Evolutionary conservation across 148 eudicot species (phyloP), one percentile per base, ranked within the genome.

Genomic region (Heliamphora exappendiculata): DNA sequence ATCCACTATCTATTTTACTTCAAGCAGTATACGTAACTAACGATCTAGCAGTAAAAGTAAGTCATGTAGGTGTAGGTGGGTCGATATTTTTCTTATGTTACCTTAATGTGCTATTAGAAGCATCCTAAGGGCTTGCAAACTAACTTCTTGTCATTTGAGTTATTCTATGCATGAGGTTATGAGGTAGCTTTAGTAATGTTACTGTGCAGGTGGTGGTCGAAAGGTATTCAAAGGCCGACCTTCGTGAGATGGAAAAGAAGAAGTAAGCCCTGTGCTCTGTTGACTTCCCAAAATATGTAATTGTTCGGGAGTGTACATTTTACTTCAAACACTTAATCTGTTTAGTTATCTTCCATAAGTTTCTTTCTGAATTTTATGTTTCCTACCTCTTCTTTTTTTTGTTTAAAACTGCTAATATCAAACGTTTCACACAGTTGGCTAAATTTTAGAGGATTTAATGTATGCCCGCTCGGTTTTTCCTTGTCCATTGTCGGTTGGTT

Each of bases 201-300:
- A 31, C 31, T 74, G 9, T 89, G 78, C 84, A 94, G 96, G 96
- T 90, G 80, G 90, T 94, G 69, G 93, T 85, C 60, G 97, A 94
- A 80, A 90, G 90, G 76, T 89, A 89, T 80, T 69, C 95, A 22
- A 88, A 88, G 78, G 81, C 90, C 22, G 96, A 92, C 77, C 92
- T 94, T 77, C 97, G 92, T 67, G 92, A 81, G 44, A 81, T 94
- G 82, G 97, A 94, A 75, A 94, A 94, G 91, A 92, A 85, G 81
- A 94, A 94, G 97, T 94, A 59, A 77, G 98, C 81, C 58, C 50
- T 70, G 28, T 36, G 33, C 55, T 75, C 37, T 26, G 29, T 67
- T 28, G 57, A 45, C 58, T 34, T 67, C 13, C 10, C 51, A 9
- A 36, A 19, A 8, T 1, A 65, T 41, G 1, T 45, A 42, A 50